A percentile compares a stretch with the other conserved stretches of the same genome.
These are phyloP conservation scores for Bassia scoparia DNA, from an alignment of 148 eudicot species.

Conservation along the genomic window DNA sequence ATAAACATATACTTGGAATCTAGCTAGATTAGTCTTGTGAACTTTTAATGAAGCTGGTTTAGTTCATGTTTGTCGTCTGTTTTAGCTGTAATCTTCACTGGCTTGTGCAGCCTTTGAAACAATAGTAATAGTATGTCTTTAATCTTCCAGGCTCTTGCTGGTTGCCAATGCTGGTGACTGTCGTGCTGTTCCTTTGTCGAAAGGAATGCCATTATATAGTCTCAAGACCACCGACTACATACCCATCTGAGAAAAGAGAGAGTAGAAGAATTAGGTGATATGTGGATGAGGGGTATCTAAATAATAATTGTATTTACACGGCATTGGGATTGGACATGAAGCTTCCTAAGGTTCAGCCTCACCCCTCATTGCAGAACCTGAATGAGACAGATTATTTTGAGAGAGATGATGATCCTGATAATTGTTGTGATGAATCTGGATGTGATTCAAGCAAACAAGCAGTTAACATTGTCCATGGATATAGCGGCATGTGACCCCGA, in stretches of 20 bases:
- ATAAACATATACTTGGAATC: too few relatives aligned
- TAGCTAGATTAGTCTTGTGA: background rate
- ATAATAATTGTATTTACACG: conserved; percentile 70
- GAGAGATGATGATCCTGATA: conserved; percentile 81
- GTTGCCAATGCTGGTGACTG: conserved; percentile 88
- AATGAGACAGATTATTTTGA: conserved; percentile 52
- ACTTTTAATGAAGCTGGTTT: background rate
- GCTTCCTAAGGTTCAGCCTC: conserved; percentile 55
- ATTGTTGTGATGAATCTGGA: conserved; percentile 86
- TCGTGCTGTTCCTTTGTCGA: conserved; percentile 76
- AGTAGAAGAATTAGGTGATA: conserved; percentile 63
- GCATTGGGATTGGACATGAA: conserved; percentile 92
- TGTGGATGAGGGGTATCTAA: conserved; percentile 72
- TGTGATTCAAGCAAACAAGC: conserved; percentile 81
- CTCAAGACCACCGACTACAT: conserved; percentile 70
- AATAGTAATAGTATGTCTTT: too few relatives aligned
- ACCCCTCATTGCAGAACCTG: conserved; percentile 74
- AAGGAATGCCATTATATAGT: conserved; percentile 83
- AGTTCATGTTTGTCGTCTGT: background rate
- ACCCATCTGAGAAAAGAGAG: conserved; percentile 47
- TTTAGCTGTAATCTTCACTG: background rate
- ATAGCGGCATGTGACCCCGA: conserved; percentile 67
- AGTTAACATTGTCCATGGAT: conserved; percentile 63
- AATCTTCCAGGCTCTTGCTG: conserved; percentile 61
- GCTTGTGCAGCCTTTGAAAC: too few relatives aligned